A percentile compares a stretch with the other conserved stretches of the same genome.
phyloP scores from a whole-genome alignment of 805 yeast genomes.

The Scheffersomyces stipitis region DNA sequence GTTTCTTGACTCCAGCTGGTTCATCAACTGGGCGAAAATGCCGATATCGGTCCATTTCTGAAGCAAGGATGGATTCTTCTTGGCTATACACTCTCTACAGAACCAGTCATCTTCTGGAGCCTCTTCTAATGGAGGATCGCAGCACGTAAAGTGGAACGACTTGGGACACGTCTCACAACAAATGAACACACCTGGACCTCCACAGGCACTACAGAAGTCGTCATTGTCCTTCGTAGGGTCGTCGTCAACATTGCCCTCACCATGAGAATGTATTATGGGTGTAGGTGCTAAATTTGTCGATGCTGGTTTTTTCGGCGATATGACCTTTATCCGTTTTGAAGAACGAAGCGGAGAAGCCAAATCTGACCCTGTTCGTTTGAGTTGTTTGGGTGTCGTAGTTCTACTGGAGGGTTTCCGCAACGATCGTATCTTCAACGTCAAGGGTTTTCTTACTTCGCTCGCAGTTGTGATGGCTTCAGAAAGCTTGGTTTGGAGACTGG shows the following conservation, averaged over 20 bases:
- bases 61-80: constrained; percentile 26
- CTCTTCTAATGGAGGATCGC: constrained; percentile 86
- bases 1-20: constrained; percentile 61
- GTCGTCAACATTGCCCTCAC: constrained; percentile 6
- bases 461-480: constrained; percentile 10
- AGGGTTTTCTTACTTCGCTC: constrained; percentile 18
- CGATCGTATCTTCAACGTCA: constrained; percentile 5
- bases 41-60: constrained; percentile 40
- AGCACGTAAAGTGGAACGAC: constrained; percentile 88
- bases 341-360: not conserved
- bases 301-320: constrained; percentile 31
- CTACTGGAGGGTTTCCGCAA: not conserved
- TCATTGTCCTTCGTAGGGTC: constrained; percentile 51
- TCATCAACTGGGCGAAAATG: constrained; percentile 54
- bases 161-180: constrained; percentile 94
- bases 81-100: constrained; percentile 71
- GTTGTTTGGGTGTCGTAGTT: constrained; percentile 2
- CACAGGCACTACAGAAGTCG: constrained; percentile 90
- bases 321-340: constrained; percentile 19
- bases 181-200: constrained; percentile 81
- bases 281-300: constrained; percentile 26
- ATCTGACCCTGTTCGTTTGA: not conserved
- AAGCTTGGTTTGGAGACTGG: constrained; percentile 12
- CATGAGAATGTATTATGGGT: not conserved
- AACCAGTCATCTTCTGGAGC: constrained; percentile 89